Percentiles rank a stretch among this genome's conserved stretches.
These are phyloP conservation scores for Paraphaeosphaeria sporulosa DNA, from an alignment of 2,329 filamentous ascomycete genomes.

Conservation along the genomic window DNA sequence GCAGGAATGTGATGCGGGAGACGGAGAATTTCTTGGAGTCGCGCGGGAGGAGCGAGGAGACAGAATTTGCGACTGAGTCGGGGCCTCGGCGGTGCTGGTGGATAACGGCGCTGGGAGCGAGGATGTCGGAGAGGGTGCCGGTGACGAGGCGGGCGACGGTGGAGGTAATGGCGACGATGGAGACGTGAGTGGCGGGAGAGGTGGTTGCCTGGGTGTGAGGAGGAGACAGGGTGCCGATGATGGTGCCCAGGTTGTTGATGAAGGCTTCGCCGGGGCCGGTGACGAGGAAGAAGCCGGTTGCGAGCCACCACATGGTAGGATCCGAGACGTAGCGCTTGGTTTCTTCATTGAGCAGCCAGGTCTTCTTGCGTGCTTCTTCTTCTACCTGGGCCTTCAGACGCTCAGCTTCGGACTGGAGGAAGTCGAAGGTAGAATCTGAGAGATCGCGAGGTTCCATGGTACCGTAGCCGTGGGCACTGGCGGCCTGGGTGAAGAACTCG, in stretches of 20 bases:
- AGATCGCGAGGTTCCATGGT: slow-evolving; percentile 60
- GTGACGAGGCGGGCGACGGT: slow-evolving; percentile 90
- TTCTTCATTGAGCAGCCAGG: slow-evolving; percentile 89
- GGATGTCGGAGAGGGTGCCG: slow-evolving; percentile 84
- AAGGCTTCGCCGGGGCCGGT: slow-evolving; percentile 97
- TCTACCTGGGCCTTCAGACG: slow-evolving; percentile 56
- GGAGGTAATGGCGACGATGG: slow-evolving; percentile 87
- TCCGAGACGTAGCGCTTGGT: slow-evolving; percentile 85
- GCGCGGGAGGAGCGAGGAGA: slow-evolving; percentile 43
- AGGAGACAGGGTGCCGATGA: slow-evolving; percentile 84
- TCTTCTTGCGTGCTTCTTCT: slow-evolving; percentile 76
- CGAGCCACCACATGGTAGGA: slow-evolving; percentile 94
- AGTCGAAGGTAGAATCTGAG: slow-evolving; percentile 56
- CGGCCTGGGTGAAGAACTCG: slow-evolving; percentile 70
- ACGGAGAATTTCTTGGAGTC: slow-evolving; percentile 60
- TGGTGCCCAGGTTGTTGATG: slow-evolving; percentile 94
- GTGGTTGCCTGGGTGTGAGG: slow-evolving; percentile 64
- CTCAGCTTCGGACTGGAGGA: slow-evolving; percentile 55
- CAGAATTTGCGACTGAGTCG: slow-evolving; percentile 52
- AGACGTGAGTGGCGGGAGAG: slow-evolving; percentile 85
- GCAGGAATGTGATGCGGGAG: slow-evolving; percentile 81
- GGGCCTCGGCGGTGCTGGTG: slow-evolving; percentile 63
- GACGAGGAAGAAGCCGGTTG: slow-evolving; percentile 88
- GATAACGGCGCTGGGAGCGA: slow-evolving; percentile 67
- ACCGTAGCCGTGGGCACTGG: slow-evolving; percentile 68